Evolutionary conservation across 2,329 filamentous ascomycete species (phyloP).

Genomic region (Cucurbitaria berberidis): DNA sequence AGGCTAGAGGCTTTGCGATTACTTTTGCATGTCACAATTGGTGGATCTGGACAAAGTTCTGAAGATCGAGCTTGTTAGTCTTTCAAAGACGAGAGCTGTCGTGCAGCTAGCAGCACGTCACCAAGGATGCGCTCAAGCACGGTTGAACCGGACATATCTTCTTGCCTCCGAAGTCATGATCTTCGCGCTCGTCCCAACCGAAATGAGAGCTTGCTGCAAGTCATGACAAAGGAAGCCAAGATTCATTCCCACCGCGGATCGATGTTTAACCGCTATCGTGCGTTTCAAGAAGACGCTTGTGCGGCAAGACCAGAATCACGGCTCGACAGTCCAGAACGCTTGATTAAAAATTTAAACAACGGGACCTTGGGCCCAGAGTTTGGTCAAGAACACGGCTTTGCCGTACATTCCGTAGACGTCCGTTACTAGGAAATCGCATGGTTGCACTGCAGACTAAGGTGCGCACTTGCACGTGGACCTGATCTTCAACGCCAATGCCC

Average conservation of each 20-base stretch:
- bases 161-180: slow-evolving; percentile 22
- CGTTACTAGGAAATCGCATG: slow-evolving; percentile 16
- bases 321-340: slow-evolving; percentile 1
- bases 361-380: slow-evolving; percentile 8
- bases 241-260: slow-evolving; percentile 6
- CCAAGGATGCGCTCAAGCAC: slow-evolving; percentile 2
- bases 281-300: neutral
- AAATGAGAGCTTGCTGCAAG: slow-evolving; percentile 24
- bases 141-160: slow-evolving; percentile 2
- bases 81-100: slow-evolving; percentile 1
- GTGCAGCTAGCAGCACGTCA: slow-evolving; percentile 5
- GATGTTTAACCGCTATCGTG: slow-evolving; percentile 5
- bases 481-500: slow-evolving; percentile 23
- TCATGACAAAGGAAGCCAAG: slow-evolving; percentile 18
- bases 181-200: slow-evolving; percentile 28
- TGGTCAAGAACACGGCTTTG: slow-evolving; percentile 14
- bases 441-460: slow-evolving; percentile 26
- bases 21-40: neutral
- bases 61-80: neutral
- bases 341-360: neutral
- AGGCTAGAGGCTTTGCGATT: neutral
- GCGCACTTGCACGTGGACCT: slow-evolving; percentile 26
- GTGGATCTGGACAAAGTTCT: no score
- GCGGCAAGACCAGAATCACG: neutral
- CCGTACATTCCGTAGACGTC: slow-evolving; percentile 21